A percentile compares a stretch with the other conserved stretches of the same genome.
Evolutionary conservation across 768 basidiomycete genomes (phyloP).

Genomic region (Lentinus brumalis): DNA sequence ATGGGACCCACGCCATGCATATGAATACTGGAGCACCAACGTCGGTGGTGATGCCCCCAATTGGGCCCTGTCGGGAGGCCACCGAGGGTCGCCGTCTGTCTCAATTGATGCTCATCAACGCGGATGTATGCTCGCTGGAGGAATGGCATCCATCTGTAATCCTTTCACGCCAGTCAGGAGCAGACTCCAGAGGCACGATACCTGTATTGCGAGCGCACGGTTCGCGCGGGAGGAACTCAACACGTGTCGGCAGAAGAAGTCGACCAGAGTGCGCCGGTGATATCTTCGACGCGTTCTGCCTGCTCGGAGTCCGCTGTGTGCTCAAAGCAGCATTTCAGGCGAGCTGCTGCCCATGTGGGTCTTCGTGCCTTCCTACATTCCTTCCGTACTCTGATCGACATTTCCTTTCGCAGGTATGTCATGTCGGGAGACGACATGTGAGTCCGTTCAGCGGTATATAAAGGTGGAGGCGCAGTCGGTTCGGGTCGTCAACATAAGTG

Average conservation of each 20-base stretch:
- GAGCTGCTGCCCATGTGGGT: conserved; percentile 5
- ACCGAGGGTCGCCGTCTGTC: too few species aligned
- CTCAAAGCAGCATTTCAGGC: not conserved
- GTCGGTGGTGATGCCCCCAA: too few species aligned
- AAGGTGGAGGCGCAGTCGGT: not conserved
- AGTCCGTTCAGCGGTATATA: not conserved
- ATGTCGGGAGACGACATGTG: not conserved
- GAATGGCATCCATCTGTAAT: too few species aligned
- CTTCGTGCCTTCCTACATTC: conserved; percentile 7
- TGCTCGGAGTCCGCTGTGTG: not conserved
- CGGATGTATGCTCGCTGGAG: too few species aligned
- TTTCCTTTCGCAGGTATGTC: conserved; percentile 13
- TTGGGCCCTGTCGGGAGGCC: too few species aligned
- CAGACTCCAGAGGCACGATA: too few species aligned
- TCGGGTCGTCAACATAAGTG: not conserved
- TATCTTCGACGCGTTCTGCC: not conserved
- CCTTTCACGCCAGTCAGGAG: too few species aligned
- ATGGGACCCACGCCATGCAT: not conserved
- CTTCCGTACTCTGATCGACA: conserved; percentile 5
- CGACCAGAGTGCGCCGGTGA: not conserved
- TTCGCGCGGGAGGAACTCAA: not conserved
- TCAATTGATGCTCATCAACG: too few species aligned
- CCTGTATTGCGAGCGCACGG: not conserved
- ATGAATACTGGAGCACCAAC: not conserved
- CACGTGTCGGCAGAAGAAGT: not conserved